Base-by-base conservation (phyloP, 306 rosid genomes). In the Herpetospermum pedunculosum region DNA sequence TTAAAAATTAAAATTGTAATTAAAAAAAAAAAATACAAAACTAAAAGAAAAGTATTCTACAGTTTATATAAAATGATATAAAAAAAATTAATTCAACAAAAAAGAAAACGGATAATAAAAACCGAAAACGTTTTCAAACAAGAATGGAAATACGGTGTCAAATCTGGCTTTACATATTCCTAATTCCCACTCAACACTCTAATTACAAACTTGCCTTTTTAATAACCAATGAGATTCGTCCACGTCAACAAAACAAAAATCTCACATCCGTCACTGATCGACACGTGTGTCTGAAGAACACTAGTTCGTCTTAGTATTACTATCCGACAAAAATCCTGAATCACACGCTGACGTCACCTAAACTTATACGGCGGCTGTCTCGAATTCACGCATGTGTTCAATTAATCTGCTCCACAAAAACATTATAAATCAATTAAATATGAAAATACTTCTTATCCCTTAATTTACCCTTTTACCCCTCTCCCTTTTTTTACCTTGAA, bases 351-450 rank as follows among this genome's bases (percentile, higher is more conserved):
- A 69, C 19, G 63, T 37, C 34, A 32, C 13, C 59, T n/a, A 30
- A 21, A 71, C 48, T 83, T 84, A 90, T 88, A 64, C 58, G 80
- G 89, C 96, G 82, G 88, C 91, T 60, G 72, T 75, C 23, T 40
- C 25, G 62, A 41, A 81, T 85, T 88, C 89, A 86, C 89, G 85
- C 91, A 90, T 72, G 96, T 87, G 92, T 72, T n/a, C 65, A 80
- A 79, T 79, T 67, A 50, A 69, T 68, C 79, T 38, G 70, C 35
- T 28, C 65, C 28, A 19, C 52, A 52, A 65, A 65, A 65, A 40
- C 72, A 40, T 65, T 65, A 5, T 65, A 65, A 65, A 65, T 19
- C 34, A 23, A 65, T 21, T 65, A 9, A 65, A 40, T 65, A 13
- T 65, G 72, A 40, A 5, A 38, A 40, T 5, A 10, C 7, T 29